A percentile compares a stretch with the other conserved stretches of the same genome.
These are phyloP conservation scores for Begonia fuchsioides DNA, from an alignment of 306 rosid genomes.

Conservation along the genomic window DNA sequence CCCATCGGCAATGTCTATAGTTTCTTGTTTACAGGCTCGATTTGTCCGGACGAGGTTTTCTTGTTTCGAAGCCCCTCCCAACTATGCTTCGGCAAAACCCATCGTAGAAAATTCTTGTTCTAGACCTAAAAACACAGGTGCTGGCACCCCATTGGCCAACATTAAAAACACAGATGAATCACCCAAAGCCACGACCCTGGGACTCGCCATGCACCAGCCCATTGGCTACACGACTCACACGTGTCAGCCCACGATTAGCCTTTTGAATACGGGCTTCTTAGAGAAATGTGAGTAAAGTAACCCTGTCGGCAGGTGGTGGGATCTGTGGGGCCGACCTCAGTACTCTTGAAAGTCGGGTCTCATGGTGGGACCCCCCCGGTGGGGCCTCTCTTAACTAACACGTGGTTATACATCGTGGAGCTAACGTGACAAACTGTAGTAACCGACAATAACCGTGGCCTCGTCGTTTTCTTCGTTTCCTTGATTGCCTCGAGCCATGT, in stretches of 20 bases:
- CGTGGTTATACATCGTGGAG: constrained; percentile 33
- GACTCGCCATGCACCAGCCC: too few relatives aligned
- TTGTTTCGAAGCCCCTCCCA: too few relatives aligned
- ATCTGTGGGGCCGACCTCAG: constrained; percentile 16
- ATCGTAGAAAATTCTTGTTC: too few relatives aligned
- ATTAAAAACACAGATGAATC: too few relatives aligned
- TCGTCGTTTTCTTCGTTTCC: constrained; percentile 26
- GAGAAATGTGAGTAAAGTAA: constrained; percentile 2
- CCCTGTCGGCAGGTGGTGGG: constrained; percentile 33
- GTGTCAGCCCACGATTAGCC: background rate
- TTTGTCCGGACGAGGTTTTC: too few relatives aligned
- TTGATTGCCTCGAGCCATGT: constrained; percentile 15
- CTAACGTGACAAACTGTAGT: constrained; percentile 77
- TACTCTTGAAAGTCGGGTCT: constrained; percentile 25
- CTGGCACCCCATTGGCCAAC: too few relatives aligned
- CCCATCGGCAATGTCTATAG: too few relatives aligned
- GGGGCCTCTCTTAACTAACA: constrained; percentile 13
- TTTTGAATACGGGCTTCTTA: constrained; percentile 5
- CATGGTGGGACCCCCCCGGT: constrained; percentile 4
- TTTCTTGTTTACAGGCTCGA: too few relatives aligned
- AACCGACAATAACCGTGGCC: constrained; percentile 90
- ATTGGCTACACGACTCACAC: too few relatives aligned
- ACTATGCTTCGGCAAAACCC: too few relatives aligned
- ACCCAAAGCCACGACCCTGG: too few relatives aligned
- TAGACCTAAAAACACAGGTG: too few relatives aligned